These are phyloP conservation scores for Rhizopogon roseolus DNA, from an alignment of 768 basidiomycete species.

Conservation along the genomic window DNA sequence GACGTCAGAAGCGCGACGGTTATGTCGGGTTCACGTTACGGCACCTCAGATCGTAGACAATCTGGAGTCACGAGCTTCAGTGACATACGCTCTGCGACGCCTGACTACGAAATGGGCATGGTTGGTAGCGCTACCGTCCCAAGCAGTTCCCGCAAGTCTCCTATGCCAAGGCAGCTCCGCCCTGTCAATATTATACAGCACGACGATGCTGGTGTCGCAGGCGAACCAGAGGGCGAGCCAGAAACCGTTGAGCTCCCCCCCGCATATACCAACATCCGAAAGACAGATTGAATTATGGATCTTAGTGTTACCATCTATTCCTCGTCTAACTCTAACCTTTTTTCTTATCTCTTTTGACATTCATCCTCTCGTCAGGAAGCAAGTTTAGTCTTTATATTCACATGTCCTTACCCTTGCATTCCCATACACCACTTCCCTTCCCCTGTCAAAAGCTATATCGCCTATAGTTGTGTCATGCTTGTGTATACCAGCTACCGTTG, in stretches of 20 bases:
- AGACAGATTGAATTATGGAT: not conserved
- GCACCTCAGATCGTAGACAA: conserved; percentile 18
- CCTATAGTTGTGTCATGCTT: not conserved
- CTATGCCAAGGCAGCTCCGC: conserved; percentile 46
- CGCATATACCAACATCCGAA: conserved; percentile 65
- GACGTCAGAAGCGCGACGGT: conserved; percentile 18
- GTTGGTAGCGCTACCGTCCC: conserved; percentile 16
- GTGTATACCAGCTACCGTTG: not conserved
- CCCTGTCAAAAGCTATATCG: not conserved
- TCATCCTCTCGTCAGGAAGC: not conserved
- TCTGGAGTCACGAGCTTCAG: conserved; percentile 22
- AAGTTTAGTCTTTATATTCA: not conserved
- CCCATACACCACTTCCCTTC: no score
- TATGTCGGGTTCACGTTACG: conserved; percentile 18
- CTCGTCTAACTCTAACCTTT: not conserved
- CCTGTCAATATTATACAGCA: conserved; percentile 82
- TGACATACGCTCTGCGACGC: conserved; percentile 42
- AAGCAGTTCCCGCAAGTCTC: conserved; percentile 30
- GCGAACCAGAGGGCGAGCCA: conserved; percentile 32
- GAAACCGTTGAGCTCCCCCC: conserved; percentile 84
- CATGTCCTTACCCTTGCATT: not conserved
- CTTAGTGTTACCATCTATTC: not conserved
- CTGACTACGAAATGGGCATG: conserved; percentile 28
- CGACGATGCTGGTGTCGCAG: conserved; percentile 70
- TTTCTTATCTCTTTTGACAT: not conserved